Evolutionary conservation across 768 basidiomycete species (phyloP), one percentile per base, ranked within the genome.

Genomic region (Russula griseocarnosa): DNA sequence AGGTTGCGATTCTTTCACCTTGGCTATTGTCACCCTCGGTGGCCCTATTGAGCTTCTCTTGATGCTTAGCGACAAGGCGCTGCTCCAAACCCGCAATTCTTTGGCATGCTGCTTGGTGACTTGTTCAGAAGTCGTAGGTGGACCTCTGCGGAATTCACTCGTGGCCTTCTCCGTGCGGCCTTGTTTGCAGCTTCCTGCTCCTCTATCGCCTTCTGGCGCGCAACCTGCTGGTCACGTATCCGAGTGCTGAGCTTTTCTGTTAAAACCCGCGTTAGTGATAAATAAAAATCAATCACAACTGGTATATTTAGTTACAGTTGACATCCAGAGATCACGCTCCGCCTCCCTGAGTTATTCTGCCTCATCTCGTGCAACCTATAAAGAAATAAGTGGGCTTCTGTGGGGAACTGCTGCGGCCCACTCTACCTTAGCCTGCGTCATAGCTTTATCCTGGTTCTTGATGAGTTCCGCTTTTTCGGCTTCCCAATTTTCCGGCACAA

Each of bases 391-490:
- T 4, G 30, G 3, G 10, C 26, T 65, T 44, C 42, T 32, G 26
- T 36, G 11, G 38, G 5, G 26, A 62, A 16, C 5, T 38, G 28
- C 16, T 38, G 46, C n/a, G n/a, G 14, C 1, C 13, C 3, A 40
- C 55, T 73, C 28, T 71, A 86, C 90, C 76, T 84, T 83, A n/a
- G 81, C 73, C 58, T 83, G 82, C 13, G 81, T 76, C 7, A 82
- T 63, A 3, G 85, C 85, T n/a, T 86, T 83, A 62, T 81, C 86
- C 8, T 84, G 83, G 30, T 79, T 78, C 67, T 83, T 83, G 40
- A 79, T 60, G 0, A 92, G 76, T 58, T 82, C 80, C 0, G 74
- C 77, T 68, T 85, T 89, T 70, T 90, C 87, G 1, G 76, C 69
- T 61, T 88, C 86, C 82, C 83, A 83, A 20, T 73, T 72, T 16